Evolutionary conservation across 2,329 filamentous ascomycete genomes (phyloP).

Genomic region (Curvularia sp.): DNA sequence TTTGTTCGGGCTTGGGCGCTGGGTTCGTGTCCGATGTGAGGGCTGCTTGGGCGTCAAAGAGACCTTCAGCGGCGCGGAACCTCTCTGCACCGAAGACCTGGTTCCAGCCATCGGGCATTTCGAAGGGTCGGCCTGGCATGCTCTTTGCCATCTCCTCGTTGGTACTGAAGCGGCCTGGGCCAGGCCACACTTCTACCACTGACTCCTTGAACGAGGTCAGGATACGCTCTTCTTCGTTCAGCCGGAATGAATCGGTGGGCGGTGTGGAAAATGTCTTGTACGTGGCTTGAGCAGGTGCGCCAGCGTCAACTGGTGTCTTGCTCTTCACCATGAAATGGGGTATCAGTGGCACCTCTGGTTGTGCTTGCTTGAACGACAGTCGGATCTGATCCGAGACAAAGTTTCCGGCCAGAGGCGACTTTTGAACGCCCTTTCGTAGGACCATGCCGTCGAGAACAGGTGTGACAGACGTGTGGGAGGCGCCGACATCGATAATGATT

Average conservation of each 20-base stretch:
- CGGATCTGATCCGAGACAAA: conserved; percentile 91
- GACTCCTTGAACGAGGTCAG: conserved; percentile 97
- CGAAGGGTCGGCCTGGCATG: conserved; percentile 84
- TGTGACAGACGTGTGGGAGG: conserved; percentile 85
- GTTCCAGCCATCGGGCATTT: conserved; percentile 97
- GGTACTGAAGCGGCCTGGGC: conserved; percentile 70
- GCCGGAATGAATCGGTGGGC: conserved; percentile 74
- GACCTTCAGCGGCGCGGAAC: conserved; percentile 82
- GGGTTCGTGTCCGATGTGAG: conserved; percentile 61
- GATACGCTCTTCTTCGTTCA: conserved; percentile 88
- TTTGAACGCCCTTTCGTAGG: conserved; percentile 83
- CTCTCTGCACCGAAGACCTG: conserved; percentile 91
- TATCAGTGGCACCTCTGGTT: conserved; percentile 75
- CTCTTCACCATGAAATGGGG: conserved; percentile 88
- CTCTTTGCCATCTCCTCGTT: conserved; percentile 79
- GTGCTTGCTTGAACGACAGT: conserved; percentile 71
- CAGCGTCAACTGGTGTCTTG: conserved; percentile 88
- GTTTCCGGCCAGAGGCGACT: conserved; percentile 83
- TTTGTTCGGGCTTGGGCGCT: conserved; percentile 72
- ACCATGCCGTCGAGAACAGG: conserved; percentile 95
- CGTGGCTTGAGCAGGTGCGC: conserved; percentile 76
- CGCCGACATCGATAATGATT: conserved; percentile 89
- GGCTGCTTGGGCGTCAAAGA: conserved; percentile 87
- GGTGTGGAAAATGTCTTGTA: conserved; percentile 72
- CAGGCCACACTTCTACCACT: conserved; percentile 91